phyloP scores from a whole-genome alignment of 495 filamentous ascomycete genomes.

The Ramalina intermedia region DNA sequence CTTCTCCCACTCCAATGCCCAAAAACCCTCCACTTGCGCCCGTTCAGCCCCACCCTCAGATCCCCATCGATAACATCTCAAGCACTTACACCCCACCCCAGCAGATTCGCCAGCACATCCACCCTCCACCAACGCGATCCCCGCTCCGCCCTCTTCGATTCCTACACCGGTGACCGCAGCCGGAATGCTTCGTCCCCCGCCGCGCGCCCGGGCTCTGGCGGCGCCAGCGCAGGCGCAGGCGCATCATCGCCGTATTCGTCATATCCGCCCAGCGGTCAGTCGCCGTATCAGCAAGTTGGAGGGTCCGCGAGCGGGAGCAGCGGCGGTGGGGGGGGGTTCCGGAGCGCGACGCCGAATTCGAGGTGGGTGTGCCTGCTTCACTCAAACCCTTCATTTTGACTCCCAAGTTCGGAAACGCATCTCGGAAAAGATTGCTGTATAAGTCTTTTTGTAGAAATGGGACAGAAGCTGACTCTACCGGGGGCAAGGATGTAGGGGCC shows the following conservation, averaged over 20 bases:
- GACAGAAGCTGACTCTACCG: too few species aligned
- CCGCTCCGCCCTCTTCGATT: constrained; percentile 76
- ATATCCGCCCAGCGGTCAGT: constrained; percentile 12
- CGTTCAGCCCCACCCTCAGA: neutral
- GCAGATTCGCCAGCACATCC: constrained; percentile 41
- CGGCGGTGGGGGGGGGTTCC: constrained; percentile 27
- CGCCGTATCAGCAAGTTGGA: too few species aligned
- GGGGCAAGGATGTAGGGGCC: too few species aligned
- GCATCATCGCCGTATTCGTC: constrained; percentile 16
- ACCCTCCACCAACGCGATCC: constrained; percentile 71
- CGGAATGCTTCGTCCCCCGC: constrained; percentile 28
- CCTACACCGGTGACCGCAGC: constrained; percentile 52
- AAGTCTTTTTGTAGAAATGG: too few species aligned
- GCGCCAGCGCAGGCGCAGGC: too few species aligned
- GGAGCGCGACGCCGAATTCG: constrained; percentile 70
- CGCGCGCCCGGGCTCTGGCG: constrained; percentile 9
- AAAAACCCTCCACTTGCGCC: neutral
- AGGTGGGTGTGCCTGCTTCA: constrained; percentile 41
- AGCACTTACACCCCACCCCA: neutral
- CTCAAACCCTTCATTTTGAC: too few species aligned
- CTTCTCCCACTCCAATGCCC: too few species aligned
- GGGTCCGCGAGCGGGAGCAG: constrained; percentile 1
- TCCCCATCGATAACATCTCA: neutral
- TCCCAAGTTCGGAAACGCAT: too few species aligned
- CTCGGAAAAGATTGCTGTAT: too few species aligned